Evolutionary conservation across 1,284 basidiomycete genomes (phyloP).

Genomic region (Mrakiaceae sp.): DNA sequence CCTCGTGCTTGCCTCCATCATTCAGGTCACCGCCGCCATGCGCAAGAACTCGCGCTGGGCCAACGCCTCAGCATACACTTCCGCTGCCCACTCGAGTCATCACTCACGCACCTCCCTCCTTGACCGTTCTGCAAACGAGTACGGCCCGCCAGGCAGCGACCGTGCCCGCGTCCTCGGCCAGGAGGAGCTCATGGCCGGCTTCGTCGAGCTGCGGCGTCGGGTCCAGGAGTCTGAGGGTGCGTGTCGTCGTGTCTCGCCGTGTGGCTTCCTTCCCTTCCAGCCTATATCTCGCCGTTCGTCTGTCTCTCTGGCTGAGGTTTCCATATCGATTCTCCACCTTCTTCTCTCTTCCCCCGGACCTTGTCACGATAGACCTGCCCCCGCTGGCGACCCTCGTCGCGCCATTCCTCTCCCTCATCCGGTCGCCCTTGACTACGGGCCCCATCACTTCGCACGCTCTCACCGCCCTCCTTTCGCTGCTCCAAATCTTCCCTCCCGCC

Average conservation of each 20-base stretch:
- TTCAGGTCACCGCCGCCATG: slow-evolving; percentile 77
- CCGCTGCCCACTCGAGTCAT: too few species aligned
- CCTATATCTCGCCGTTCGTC: slow-evolving; percentile 77
- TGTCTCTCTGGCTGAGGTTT: slow-evolving; percentile 41
- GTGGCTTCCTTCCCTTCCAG: slow-evolving; percentile 24
- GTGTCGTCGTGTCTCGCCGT: neutral
- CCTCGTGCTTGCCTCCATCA: slow-evolving; percentile 71
- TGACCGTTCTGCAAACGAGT: too few species aligned
- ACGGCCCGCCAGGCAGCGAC: too few species aligned
- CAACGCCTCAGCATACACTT: slow-evolving; percentile 43
- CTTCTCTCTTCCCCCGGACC: neutral
- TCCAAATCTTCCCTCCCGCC: slow-evolving; percentile 36
- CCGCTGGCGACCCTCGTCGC: slow-evolving; percentile 54
- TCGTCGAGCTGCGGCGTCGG: slow-evolving; percentile 69
- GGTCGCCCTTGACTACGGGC: slow-evolving; percentile 84
- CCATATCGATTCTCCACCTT: neutral
- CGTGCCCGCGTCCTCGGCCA: slow-evolving; percentile 33
- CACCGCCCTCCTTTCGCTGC: slow-evolving; percentile 71
- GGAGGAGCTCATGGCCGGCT: slow-evolving; percentile 75
- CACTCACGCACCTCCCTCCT: too few species aligned
- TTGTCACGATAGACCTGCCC: slow-evolving; percentile 45
- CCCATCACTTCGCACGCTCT: slow-evolving; percentile 86
- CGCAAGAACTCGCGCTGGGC: slow-evolving; percentile 88
- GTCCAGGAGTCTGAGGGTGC: slow-evolving; percentile 43
- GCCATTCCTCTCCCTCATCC: slow-evolving; percentile 86